These are phyloP conservation scores for Aspergillus oerlinghausenensis DNA, from an alignment of 2,329 filamentous ascomycete species.

Conservation along the genomic window DNA sequence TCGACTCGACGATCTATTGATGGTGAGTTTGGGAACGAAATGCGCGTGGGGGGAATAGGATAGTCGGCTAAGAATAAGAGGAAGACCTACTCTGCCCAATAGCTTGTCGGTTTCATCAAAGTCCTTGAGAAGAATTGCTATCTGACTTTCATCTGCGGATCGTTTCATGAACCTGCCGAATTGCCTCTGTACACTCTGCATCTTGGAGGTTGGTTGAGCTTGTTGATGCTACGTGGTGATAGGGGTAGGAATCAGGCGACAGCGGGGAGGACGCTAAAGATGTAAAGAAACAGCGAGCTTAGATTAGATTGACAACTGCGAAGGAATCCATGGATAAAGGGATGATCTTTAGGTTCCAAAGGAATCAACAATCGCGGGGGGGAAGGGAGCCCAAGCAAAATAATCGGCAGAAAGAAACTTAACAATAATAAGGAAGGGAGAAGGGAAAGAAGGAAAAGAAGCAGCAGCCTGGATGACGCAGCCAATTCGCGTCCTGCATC, in stretches of 20 bases:
- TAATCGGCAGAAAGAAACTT: neutral
- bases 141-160: slow-evolving; percentile 70
- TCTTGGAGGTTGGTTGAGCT: slow-evolving; percentile 16
- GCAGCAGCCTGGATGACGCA: slow-evolving; percentile 14
- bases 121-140: slow-evolving; percentile 69
- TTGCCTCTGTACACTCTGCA: slow-evolving; percentile 60
- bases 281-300: neutral
- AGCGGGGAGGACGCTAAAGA: neutral
- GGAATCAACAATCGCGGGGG: neutral
- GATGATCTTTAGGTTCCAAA: neutral
- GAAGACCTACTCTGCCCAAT: slow-evolving; percentile 59
- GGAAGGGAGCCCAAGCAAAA: neutral
- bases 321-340: neutral
- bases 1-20: slow-evolving; percentile 67
- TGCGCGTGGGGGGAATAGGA: neutral
- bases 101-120: slow-evolving; percentile 76
- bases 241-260: neutral
- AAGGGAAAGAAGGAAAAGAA: neutral
- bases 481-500: slow-evolving; percentile 5
- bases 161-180: slow-evolving; percentile 68
- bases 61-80: neutral
- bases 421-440: neutral
- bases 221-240: neutral
- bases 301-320: neutral
- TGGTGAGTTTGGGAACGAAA: neutral